A percentile compares a stretch with the other conserved stretches of the same genome.
phyloP scores from a whole-genome alignment of 495 filamentous ascomycete species.

The Aspergillus baeticus region DNA sequence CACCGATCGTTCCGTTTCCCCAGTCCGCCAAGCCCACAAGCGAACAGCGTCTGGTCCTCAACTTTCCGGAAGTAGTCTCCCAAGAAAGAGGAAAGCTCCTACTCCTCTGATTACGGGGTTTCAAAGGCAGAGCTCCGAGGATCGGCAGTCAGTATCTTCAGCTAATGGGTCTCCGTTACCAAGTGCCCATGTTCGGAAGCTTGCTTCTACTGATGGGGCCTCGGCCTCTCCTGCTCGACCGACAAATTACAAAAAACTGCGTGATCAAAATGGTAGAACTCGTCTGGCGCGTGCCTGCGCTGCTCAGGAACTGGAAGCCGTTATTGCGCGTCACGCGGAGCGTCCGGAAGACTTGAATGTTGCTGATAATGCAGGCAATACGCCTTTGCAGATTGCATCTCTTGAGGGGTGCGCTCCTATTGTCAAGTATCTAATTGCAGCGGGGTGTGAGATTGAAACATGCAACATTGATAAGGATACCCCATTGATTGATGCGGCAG shows the following conservation, averaged over 20 bases:
- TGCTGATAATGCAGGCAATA: constrained; percentile 90
- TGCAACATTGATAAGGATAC: constrained; percentile 87
- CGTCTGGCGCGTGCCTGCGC: constrained; percentile 81
- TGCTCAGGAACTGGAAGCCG: constrained; percentile 68
- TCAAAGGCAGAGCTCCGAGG: constrained; percentile 53
- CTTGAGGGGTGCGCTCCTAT: constrained; percentile 80
- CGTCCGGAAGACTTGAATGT: constrained; percentile 84
- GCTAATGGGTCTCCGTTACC: constrained; percentile 68
- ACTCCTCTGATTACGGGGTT: constrained; percentile 52
- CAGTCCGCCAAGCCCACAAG: constrained; percentile 54
- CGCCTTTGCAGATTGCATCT: constrained; percentile 87
- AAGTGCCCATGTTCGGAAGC: constrained; percentile 63
- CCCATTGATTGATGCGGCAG: constrained; percentile 90
- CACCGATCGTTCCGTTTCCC: constrained; percentile 64
- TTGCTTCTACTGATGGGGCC: constrained; percentile 56
- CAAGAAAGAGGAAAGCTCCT: constrained; percentile 42
- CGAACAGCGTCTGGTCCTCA: constrained; percentile 64
- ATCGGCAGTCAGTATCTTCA: constrained; percentile 71
- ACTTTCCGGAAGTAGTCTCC: constrained; percentile 26
- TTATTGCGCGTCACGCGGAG: constrained; percentile 66
- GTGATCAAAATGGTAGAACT: constrained; percentile 83
- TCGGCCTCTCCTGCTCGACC: constrained; percentile 64
- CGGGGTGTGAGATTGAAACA: constrained; percentile 77
- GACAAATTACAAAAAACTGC: constrained; percentile 73
- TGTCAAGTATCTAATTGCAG: constrained; percentile 67